A percentile compares a stretch with the other conserved stretches of the same genome.
phyloP scores from a whole-genome alignment of 176 grass and related monocot genomes.

The Triticum monococcum region DNA sequence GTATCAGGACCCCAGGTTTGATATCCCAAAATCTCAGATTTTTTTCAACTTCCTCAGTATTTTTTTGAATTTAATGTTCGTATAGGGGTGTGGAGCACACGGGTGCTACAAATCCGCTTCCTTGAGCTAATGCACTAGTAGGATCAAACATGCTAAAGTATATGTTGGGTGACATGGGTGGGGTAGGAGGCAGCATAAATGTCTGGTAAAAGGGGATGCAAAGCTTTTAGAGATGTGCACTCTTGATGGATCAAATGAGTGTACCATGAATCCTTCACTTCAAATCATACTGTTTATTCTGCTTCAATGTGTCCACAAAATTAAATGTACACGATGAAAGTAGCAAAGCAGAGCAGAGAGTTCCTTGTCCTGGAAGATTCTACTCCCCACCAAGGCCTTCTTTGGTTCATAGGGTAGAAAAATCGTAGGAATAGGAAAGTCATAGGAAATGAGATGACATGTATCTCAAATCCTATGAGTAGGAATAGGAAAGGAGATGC shows the following conservation, averaged over 20 bases:
- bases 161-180: slow-evolving; percentile 31
- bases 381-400: not conserved
- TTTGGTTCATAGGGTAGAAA: too few species aligned
- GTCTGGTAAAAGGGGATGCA: slow-evolving; percentile 25
- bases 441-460: too few species aligned
- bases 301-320: slow-evolving; percentile 8
- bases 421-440: too few species aligned
- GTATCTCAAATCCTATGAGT: too few species aligned
- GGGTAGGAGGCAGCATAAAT: slow-evolving; percentile 23
- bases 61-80: too few species aligned
- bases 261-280: slow-evolving; percentile 33
- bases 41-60: too few species aligned
- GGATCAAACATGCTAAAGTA: slow-evolving; percentile 17
- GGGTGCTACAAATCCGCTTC: too few species aligned
- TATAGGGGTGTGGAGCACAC: too few species aligned
- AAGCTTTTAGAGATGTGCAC: not conserved
- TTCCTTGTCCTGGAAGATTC: not conserved
- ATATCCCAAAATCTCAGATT: too few species aligned
- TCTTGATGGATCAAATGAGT: slow-evolving; percentile 22
- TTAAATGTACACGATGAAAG: slow-evolving; percentile 3
- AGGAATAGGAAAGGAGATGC: too few species aligned
- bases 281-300: slow-evolving; percentile 34
- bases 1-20: too few species aligned
- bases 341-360: not conserved
- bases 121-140: not conserved